phyloP scores from a whole-genome alignment of 2,329 filamentous ascomycete genomes.

The Cytospora piceicola region DNA sequence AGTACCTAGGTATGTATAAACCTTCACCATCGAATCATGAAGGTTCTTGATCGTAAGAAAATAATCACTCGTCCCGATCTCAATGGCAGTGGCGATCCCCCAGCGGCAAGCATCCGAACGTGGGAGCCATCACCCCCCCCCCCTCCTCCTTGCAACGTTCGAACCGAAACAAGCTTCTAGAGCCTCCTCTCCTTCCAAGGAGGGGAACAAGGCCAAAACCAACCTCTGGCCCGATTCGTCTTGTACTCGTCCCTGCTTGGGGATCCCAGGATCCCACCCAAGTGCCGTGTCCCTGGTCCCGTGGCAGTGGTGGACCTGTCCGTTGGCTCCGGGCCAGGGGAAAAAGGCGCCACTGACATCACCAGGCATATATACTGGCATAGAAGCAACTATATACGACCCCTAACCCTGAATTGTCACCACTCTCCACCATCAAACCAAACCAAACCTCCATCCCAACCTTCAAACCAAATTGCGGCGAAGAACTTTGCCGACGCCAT shows the following conservation, averaged over 20 bases:
- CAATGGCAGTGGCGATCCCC: background rate
- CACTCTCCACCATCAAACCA: background rate
- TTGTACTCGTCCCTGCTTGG: background rate
- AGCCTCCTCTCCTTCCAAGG: background rate
- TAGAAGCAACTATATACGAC: background rate
- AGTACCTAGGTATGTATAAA: no score
- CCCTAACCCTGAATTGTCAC: background rate
- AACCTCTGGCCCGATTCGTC: background rate
- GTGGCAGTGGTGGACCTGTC: background rate
- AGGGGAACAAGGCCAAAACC: no score
- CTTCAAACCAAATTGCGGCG: background rate
- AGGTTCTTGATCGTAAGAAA: background rate
- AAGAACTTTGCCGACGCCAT: background rate
- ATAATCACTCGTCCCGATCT: background rate
- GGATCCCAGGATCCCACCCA: background rate
- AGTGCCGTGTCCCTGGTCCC: background rate
- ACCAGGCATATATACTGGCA: background rate
- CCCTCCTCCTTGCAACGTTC: background rate
- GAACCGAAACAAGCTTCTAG: background rate
- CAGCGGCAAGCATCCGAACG: background rate
- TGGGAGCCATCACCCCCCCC: background rate
- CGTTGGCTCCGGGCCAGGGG: constrained; percentile 11
- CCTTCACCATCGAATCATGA: background rate
- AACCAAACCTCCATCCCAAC: background rate
- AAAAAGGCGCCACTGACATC: constrained; percentile 24